Base-by-base conservation (phyloP, 2,329 filamentous ascomycete genomes). In the Bisporella sp. region DNA sequence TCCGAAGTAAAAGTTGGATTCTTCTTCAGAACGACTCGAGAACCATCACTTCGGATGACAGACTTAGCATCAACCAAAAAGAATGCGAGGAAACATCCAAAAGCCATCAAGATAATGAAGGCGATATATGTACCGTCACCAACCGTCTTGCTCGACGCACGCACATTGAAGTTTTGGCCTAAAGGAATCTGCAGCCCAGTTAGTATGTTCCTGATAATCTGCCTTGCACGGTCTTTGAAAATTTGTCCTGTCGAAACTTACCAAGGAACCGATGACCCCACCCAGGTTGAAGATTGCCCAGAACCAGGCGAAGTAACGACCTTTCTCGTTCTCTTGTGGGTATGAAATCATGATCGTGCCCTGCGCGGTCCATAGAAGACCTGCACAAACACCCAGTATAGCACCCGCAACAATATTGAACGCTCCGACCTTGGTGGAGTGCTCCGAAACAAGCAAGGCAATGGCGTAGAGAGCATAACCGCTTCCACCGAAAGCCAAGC, bases 281-380 rank as follows among this genome's bases (percentile, higher is more conserved):
- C 91, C 91, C 52, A 91, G 69, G 69, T 96, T 96, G 77, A 96
- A 96, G 63, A 96, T 95, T 67, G 90, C 83, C 91, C 91, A 96
- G 71, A 96, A 96, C 73, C 82, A 84, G 54, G 87, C 87, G 66
- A 96, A 95, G 68, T 90, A 96, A 53, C 84, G 83, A 42, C 91
- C 91, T 75, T 96, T 96, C 57, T 81, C 79, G 33, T 80, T 69
- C 70, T 96, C 91, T 21, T 79, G 74, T 1, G 90, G 90, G 67
- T 96, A 96, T 40, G 87, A 83, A 81, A 95, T 92, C 85, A 92
- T 91, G 63, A 92, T 88, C 52, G 86, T 83, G 53, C 88, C 87
- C 69, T 92, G 87, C 1, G 85, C 88, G 33, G 84, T 85, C 88
- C 88, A 93, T 37, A 93, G 74, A 39, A 92, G 74, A 64, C 85